phyloP scores from a whole-genome alignment of 768 basidiomycete species.

The Kwoniella sp. region DNA sequence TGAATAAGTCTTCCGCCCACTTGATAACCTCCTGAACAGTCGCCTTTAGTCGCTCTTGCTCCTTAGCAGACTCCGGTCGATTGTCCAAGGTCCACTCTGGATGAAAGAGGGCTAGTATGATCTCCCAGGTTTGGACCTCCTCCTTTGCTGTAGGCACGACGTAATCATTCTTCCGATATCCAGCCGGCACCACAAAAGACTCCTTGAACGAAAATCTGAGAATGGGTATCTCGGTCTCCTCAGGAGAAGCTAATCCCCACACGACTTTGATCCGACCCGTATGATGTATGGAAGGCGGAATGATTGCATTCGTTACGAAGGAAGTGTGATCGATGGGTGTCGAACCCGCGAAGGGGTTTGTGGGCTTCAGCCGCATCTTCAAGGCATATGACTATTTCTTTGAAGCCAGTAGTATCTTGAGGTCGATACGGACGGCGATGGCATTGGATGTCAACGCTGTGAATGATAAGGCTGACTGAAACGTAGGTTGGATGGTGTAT shows the following conservation, averaged over 20 bases:
- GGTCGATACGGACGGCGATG: too few relatives aligned
- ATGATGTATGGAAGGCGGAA: conserved; percentile 5
- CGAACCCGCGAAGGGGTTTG: neutral
- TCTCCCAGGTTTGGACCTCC: conserved; percentile 1
- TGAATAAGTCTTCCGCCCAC: neutral
- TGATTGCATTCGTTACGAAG: neutral
- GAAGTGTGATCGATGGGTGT: neutral
- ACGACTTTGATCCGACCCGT: conserved; percentile 5
- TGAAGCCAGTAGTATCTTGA: too few relatives aligned
- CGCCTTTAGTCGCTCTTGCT: neutral
- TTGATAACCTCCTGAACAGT: neutral
- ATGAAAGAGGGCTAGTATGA: conserved; percentile 11
- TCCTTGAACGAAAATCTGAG: conserved; percentile 4
- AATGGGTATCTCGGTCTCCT: neutral
- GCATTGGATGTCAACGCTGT: too few relatives aligned
- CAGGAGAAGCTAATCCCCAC: neutral
- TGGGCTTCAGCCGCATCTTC: too few relatives aligned
- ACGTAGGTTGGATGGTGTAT: too few relatives aligned
- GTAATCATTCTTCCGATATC: conserved; percentile 18
- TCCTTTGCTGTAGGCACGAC: conserved; percentile 7
- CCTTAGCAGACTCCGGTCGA: neutral
- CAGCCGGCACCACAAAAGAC: neutral
- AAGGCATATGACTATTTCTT: too few relatives aligned
- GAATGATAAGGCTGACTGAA: too few relatives aligned
- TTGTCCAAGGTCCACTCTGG: neutral